A percentile compares a stretch with the other conserved stretches of the same genome.
phyloP scores from a whole-genome alignment of 2,329 filamentous ascomycete genomes.

The Aschersonia sp. region DNA sequence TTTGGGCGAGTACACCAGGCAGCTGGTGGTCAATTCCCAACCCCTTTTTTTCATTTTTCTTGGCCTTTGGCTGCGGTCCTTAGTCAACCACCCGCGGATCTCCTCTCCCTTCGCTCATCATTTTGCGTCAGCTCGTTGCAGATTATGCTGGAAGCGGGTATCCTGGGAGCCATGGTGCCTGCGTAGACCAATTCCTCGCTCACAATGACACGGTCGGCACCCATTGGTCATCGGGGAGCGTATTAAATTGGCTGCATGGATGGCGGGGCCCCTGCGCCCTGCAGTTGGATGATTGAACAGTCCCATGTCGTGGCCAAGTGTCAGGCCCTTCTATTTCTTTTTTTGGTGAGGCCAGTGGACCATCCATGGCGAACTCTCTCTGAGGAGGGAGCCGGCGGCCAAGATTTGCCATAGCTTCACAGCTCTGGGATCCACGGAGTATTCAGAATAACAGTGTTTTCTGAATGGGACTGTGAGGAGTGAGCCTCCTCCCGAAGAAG shows the following conservation, averaged over 20 bases:
- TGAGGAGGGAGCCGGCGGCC: no score
- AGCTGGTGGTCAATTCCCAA: background rate
- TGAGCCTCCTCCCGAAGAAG: background rate
- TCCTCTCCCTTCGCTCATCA: background rate
- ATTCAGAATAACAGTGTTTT: background rate
- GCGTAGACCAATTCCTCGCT: background rate
- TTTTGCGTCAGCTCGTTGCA: background rate
- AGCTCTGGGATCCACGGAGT: background rate
- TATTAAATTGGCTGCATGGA: background rate
- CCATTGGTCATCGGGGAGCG: background rate
- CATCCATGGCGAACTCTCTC: no score
- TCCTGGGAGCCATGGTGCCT: background rate
- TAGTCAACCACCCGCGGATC: background rate
- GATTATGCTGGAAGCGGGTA: background rate
- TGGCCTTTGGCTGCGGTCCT: background rate
- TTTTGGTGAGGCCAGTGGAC: no score
- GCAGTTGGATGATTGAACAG: background rate
- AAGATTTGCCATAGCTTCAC: background rate
- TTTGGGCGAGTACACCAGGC: background rate
- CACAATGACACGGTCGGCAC: background rate
- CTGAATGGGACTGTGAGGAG: no score
- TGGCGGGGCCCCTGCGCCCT: background rate
- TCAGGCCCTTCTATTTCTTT: background rate
- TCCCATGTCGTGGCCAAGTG: background rate
- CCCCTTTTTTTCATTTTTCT: background rate